phyloP scores from a whole-genome alignment of 495 filamentous ascomycete genomes.

The Baudoinia panamericana region DNA sequence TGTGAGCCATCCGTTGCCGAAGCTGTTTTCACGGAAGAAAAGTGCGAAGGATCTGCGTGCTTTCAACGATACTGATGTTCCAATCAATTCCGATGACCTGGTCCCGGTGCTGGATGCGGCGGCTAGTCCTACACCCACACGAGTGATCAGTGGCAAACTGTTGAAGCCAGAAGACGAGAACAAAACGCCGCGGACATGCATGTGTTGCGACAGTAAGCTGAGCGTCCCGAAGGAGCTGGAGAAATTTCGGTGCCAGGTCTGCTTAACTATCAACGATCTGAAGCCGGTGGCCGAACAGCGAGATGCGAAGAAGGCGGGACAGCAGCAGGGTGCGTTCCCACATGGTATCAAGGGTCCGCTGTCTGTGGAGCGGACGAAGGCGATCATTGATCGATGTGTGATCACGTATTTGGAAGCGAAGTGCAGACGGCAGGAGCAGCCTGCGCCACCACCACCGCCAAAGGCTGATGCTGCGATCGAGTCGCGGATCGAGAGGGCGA shows the following conservation, averaged over 20 bases:
- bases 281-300: conserved; percentile 34
- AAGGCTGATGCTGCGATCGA: conserved; percentile 9
- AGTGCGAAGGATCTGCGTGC: conserved; percentile 13
- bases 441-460: not conserved
- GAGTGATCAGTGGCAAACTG: conserved; percentile 11
- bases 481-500: not conserved
- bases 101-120: conserved; percentile 15
- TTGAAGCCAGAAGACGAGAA: conserved; percentile 28
- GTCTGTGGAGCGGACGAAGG: conserved; percentile 33
- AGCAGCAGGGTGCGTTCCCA: conserved; percentile 14
- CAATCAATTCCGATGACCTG: conserved; percentile 15
- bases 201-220: conserved; percentile 54
- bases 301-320: conserved; percentile 14
- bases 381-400: conserved; percentile 42
- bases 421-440: conserved; percentile 19
- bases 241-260: conserved; percentile 72
- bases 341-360: conserved; percentile 6
- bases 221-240: conserved; percentile 68
- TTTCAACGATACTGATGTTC: conserved; percentile 17
- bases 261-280: conserved; percentile 77
- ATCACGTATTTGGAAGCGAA: conserved; percentile 36
- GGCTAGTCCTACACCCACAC: conserved; percentile 1
- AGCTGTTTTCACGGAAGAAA: conserved; percentile 19
- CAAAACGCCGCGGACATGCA: conserved; percentile 34
- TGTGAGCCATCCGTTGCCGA: conserved; percentile 20